phyloP scores from a whole-genome alignment of 2,329 filamentous ascomycete genomes.

The Pseudogymnoascus sp. region DNA sequence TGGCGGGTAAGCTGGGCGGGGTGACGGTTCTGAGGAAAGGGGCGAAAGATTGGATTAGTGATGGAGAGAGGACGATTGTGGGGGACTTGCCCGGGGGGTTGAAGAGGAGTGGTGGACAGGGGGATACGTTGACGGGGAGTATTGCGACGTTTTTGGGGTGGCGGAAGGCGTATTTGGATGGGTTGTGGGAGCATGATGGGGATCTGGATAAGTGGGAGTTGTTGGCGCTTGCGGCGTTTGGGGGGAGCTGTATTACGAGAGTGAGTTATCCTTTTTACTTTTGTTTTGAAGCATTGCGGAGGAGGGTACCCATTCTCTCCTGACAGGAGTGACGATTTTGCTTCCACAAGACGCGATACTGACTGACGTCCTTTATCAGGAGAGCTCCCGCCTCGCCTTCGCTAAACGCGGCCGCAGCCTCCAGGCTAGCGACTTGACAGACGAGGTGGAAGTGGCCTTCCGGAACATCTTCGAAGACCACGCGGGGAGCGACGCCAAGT shows the following conservation, averaged over 20 bases:
- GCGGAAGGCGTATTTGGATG: conserved; percentile 77
- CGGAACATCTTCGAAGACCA: conserved; percentile 58
- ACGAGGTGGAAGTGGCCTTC: conserved; percentile 77
- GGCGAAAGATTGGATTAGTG: conserved; percentile 69
- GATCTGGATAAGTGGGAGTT: conserved; percentile 48
- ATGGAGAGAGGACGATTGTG: conserved; percentile 65
- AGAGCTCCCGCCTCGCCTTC: conserved; percentile 84
- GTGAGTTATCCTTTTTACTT: conserved; percentile 36
- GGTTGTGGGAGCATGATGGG: conserved; percentile 61
- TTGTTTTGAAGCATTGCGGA: not conserved
- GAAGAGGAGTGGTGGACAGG: conserved; percentile 91
- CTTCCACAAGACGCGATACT: not conserved
- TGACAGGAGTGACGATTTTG: not conserved
- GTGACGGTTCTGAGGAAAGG: conserved; percentile 93
- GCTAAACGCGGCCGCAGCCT: conserved; percentile 73
- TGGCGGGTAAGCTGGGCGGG: conserved; percentile 72
- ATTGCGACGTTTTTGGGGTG: conserved; percentile 85
- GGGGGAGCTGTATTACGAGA: conserved; percentile 78
- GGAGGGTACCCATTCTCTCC: too few species aligned
- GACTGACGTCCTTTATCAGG: conserved; percentile 31
- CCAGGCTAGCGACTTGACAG: conserved; percentile 84
- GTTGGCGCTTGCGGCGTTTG: conserved; percentile 74
- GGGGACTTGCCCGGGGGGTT: conserved; percentile 72
- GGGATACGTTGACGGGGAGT: conserved; percentile 86
- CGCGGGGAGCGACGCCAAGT: not conserved